Conservation (phyloP, 2,329 filamentous ascomycete species). For the Bisporella sp. region DNA sequence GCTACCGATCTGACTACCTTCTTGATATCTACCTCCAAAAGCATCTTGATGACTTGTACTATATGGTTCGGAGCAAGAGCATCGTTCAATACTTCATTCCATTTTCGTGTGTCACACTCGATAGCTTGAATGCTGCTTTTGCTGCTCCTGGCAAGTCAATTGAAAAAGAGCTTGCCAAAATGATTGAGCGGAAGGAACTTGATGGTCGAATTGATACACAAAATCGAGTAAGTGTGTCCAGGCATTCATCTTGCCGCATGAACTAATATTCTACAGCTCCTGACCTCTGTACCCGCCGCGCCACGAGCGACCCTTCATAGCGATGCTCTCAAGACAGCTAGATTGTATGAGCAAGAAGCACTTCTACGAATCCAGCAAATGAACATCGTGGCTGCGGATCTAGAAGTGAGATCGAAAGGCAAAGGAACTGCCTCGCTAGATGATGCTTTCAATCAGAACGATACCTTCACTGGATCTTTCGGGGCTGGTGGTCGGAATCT, state of each 20-base stretch:
- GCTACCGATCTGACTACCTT: constrained; percentile 78
- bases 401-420: constrained; percentile 48
- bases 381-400: constrained; percentile 65
- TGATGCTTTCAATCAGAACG: too few relatives aligned
- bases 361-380: constrained; percentile 71
- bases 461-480: too few relatives aligned
- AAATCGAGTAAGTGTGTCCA: constrained; percentile 49
- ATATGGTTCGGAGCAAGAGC: constrained; percentile 76
- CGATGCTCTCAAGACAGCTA: constrained; percentile 59
- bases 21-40: constrained; percentile 79
- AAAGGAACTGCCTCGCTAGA: too few relatives aligned
- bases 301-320: constrained; percentile 63
- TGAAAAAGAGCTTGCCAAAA: constrained; percentile 65
- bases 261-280: constrained; percentile 41
- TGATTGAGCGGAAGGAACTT: constrained; percentile 69
- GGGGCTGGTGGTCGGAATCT: too few relatives aligned
- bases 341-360: constrained; percentile 67
- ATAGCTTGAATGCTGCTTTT: constrained; percentile 73
- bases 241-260: neutral
- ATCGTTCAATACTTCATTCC: constrained; percentile 90
- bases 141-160: constrained; percentile 54
- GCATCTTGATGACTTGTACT: constrained; percentile 65
- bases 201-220: constrained; percentile 81
- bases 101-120: constrained; percentile 79
- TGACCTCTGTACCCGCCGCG: constrained; percentile 65